These are phyloP conservation scores for Paradendryphiella salina DNA, from an alignment of 2,329 filamentous ascomycete species.

Conservation along the genomic window DNA sequence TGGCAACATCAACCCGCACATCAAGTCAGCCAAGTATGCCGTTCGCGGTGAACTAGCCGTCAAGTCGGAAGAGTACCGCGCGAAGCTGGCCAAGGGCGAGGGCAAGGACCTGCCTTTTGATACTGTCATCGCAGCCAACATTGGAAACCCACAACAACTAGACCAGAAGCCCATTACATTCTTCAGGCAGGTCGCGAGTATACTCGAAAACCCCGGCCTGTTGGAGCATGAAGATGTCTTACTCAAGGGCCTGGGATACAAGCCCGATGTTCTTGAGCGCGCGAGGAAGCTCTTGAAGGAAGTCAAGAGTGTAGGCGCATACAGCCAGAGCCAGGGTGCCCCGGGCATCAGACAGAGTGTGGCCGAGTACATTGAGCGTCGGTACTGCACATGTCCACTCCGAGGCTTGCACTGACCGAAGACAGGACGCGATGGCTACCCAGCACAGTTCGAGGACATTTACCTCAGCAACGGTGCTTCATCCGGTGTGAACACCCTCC, in stretches of 20 bases:
- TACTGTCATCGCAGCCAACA: constrained; percentile 94
- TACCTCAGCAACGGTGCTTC: constrained; percentile 93
- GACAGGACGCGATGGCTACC: constrained; percentile 80
- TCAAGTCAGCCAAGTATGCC: constrained; percentile 89
- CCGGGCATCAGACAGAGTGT: constrained; percentile 86
- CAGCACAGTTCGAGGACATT: constrained; percentile 77
- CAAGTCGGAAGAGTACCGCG: constrained; percentile 88
- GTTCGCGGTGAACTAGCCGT: constrained; percentile 94
- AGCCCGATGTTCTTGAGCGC: constrained; percentile 83
- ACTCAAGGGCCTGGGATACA: constrained; percentile 76
- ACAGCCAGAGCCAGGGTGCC: constrained; percentile 90
- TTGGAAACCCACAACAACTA: constrained; percentile 97
- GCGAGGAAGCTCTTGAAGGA: constrained; percentile 79
- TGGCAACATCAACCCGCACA: constrained; percentile 89
- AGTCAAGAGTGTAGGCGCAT: constrained; percentile 90
- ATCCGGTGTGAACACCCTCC: constrained; percentile 89
- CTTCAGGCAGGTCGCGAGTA: constrained; percentile 92
- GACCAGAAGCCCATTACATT: constrained; percentile 99
- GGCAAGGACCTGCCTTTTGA: constrained; percentile 76
- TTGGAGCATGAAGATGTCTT: constrained; percentile 83
- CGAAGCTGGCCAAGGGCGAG: constrained; percentile 64
- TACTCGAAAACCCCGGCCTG: constrained; percentile 86
- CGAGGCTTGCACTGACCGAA: constrained; percentile 13
- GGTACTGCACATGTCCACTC: constrained; percentile 28
- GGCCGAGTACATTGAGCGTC: constrained; percentile 88